These are phyloP conservation scores for Strobilomyces confusus DNA, from an alignment of 768 basidiomycete species.

Conservation along the genomic window DNA sequence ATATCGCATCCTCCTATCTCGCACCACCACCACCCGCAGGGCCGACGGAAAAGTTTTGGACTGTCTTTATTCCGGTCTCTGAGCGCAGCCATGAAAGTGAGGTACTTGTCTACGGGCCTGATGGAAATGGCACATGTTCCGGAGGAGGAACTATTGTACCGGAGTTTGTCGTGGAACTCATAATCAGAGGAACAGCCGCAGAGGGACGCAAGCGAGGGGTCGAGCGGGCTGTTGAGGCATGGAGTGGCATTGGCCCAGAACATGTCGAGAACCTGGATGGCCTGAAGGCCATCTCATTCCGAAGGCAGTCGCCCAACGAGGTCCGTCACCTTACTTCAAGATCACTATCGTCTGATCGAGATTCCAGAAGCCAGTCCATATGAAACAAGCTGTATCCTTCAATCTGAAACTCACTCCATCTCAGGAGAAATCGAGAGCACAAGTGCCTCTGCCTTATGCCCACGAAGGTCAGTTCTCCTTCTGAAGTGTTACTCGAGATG, in stretches of 20 bases:
- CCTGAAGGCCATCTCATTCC: constrained; percentile 45
- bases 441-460: constrained; percentile 86
- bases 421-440: constrained; percentile 74
- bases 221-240: constrained; percentile 63
- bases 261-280: constrained; percentile 48
- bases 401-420: constrained; percentile 81
- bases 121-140: constrained; percentile 43
- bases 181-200: constrained; percentile 43
- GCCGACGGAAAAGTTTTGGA: constrained; percentile 72
- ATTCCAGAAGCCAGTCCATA: constrained; percentile 45
- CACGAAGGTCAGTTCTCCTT: constrained; percentile 63
- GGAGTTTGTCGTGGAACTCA: constrained; percentile 62
- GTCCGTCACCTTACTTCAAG: constrained; percentile 26
- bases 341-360: neutral
- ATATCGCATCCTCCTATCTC: constrained; percentile 69
- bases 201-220: constrained; percentile 49
- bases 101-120: constrained; percentile 53
- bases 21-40: constrained; percentile 65
- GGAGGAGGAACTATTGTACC: constrained; percentile 31
- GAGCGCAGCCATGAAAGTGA: constrained; percentile 59
- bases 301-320: constrained; percentile 30
- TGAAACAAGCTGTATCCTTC: constrained; percentile 74
- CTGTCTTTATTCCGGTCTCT: constrained; percentile 66
- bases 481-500: neutral
- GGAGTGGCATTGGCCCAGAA: constrained; percentile 43